These are phyloP conservation scores for Gaillardinia entomophila DNA, from an alignment of 805 yeast genomes.

Conservation along the genomic window DNA sequence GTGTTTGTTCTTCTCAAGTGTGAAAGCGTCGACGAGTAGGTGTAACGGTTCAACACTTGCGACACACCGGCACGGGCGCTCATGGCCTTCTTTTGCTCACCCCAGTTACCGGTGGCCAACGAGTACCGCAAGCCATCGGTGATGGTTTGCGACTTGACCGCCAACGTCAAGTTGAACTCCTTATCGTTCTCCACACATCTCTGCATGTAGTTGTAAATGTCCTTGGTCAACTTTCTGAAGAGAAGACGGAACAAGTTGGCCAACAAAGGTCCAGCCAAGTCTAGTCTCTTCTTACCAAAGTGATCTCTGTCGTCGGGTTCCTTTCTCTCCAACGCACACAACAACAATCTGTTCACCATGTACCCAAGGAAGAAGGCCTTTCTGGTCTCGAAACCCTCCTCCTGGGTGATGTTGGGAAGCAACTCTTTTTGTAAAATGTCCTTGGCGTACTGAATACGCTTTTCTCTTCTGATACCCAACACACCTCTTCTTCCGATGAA, in stretches of 20 bases:
- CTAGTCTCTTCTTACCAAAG: slow-evolving; percentile 97
- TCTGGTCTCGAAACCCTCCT: slow-evolving; percentile 93
- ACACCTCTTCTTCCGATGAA: slow-evolving; percentile 98
- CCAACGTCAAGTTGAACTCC: slow-evolving; percentile 92
- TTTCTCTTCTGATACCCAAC: slow-evolving; percentile 91
- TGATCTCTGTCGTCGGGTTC: slow-evolving; percentile 99
- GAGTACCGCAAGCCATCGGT: slow-evolving; percentile 97
- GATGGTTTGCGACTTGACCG: slow-evolving; percentile 94
- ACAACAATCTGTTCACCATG: slow-evolving; percentile 90
- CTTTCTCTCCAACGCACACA: slow-evolving; percentile 94
- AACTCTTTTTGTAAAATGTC: slow-evolving; percentile 95
- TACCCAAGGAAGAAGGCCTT: slow-evolving; percentile 97
- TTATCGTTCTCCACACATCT: slow-evolving; percentile 97
- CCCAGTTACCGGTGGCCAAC: slow-evolving; percentile 99
- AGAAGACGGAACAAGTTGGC: slow-evolving; percentile 93
- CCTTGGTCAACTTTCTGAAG: slow-evolving; percentile 92
- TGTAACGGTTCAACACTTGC: slow-evolving; percentile 95
- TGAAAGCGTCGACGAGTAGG: slow-evolving; percentile 96
- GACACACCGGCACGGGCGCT: slow-evolving; percentile 98
- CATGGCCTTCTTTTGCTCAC: slow-evolving; percentile 99
- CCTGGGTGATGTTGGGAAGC: slow-evolving; percentile 94
- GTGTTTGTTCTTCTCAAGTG: slow-evolving; percentile 99
- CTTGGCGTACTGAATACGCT: slow-evolving; percentile 96
- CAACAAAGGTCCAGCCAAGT: slow-evolving; percentile 95
- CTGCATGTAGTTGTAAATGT: slow-evolving; percentile 96